Conservation (phyloP, 2,329 filamentous ascomycete species). For the Chaetomium sp. region DNA sequence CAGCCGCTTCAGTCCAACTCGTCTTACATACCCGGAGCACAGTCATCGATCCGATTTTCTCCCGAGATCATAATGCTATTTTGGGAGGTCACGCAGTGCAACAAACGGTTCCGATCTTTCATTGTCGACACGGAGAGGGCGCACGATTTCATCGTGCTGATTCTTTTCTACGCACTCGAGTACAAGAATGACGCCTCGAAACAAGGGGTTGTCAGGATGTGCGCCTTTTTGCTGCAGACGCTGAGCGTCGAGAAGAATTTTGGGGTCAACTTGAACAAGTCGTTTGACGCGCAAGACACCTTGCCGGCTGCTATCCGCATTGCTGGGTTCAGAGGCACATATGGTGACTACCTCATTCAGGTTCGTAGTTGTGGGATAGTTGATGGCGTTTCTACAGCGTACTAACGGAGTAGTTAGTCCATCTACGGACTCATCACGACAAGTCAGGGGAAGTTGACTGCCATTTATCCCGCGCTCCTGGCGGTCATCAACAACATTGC, state of each 20-base stretch:
- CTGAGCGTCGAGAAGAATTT: slow-evolving; percentile 90
- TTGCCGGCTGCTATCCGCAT: slow-evolving; percentile 77
- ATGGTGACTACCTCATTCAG: slow-evolving; percentile 89
- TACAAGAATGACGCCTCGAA: slow-evolving; percentile 79
- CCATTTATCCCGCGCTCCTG: slow-evolving; percentile 85
- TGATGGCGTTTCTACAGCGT: neutral
- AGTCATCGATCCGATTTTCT: slow-evolving; percentile 75
- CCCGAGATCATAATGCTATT: slow-evolving; percentile 96
- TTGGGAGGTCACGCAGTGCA: slow-evolving; percentile 96
- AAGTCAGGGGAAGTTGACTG: slow-evolving; percentile 82
- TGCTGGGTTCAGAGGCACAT: slow-evolving; percentile 77
- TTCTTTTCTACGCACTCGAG: slow-evolving; percentile 88
- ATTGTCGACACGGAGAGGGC: slow-evolving; percentile 92
- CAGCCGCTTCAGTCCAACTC: slow-evolving; percentile 85
- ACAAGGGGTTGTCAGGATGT: slow-evolving; percentile 92
- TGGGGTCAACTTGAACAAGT: slow-evolving; percentile 81
- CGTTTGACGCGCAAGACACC: slow-evolving; percentile 82
- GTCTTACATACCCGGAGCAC: slow-evolving; percentile 81
- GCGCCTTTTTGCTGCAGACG: slow-evolving; percentile 92
- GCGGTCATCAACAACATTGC: slow-evolving; percentile 92
- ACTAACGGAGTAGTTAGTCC: slow-evolving; percentile 47
- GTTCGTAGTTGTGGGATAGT: slow-evolving; percentile 41
- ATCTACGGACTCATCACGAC: slow-evolving; percentile 88
- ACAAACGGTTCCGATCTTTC: slow-evolving; percentile 92
- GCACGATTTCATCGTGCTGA: slow-evolving; percentile 85